Percentiles rank a stretch among this genome's conserved stretches.
phyloP scores from a whole-genome alignment of 148 eudicot genomes.

The Oxyria digyna region DNA sequence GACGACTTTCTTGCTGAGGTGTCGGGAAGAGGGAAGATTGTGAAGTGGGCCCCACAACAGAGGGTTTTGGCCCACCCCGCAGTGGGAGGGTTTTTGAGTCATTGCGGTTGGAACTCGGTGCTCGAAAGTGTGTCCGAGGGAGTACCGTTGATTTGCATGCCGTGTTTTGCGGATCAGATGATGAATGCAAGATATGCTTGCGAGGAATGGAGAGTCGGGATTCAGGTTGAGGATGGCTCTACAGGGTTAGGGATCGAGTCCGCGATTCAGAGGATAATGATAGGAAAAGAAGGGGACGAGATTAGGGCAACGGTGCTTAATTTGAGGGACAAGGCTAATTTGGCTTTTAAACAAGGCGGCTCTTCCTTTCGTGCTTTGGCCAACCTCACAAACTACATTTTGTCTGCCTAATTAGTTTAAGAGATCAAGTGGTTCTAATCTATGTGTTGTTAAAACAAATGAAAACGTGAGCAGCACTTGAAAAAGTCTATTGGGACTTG shows the following conservation, averaged over 20 bases:
- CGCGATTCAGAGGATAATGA: neutral
- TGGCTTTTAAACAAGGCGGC: neutral
- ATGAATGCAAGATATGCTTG: constrained; percentile 34
- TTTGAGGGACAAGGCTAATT: neutral
- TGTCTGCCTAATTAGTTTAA: neutral
- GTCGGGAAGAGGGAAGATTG: constrained; percentile 27
- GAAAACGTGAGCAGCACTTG: too few species aligned
- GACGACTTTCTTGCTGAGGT: constrained; percentile 16
- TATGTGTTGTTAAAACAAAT: too few species aligned
- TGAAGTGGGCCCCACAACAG: constrained; percentile 51
- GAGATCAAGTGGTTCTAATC: too few species aligned
- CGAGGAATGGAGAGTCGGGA: constrained; percentile 38
- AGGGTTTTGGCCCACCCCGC: constrained; percentile 47
- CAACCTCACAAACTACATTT: neutral
- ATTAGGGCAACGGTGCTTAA: neutral
- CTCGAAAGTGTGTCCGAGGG: constrained; percentile 54
- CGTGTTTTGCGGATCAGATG: constrained; percentile 31
- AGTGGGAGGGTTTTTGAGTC: constrained; percentile 44
- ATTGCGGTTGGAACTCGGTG: constrained; percentile 55
- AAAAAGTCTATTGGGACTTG: too few species aligned
- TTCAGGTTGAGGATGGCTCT: constrained; percentile 22
- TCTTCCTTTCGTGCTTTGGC: neutral
- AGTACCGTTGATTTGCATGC: constrained; percentile 50
- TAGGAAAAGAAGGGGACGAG: neutral
- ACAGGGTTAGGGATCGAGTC: neutral